Conservation (phyloP, 768 basidiomycete genomes). For the Xerocomellus intermedius region DNA sequence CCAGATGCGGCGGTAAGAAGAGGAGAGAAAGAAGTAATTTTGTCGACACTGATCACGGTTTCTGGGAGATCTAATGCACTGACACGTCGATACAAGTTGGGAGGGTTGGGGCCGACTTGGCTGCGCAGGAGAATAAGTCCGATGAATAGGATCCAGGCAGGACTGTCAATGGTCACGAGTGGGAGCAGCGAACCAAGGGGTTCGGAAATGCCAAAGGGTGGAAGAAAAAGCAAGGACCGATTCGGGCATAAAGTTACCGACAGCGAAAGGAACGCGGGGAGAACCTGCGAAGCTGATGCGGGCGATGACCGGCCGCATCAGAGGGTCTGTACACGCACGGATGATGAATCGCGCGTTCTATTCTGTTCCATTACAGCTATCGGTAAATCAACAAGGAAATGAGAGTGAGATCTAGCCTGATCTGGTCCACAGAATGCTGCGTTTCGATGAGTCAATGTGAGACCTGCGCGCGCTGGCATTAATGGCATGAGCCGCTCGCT, state of each 20-base stretch:
- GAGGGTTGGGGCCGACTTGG: constrained; percentile 16
- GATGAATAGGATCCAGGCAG: constrained; percentile 8
- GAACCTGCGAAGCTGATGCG: constrained; percentile 25
- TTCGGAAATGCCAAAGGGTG: constrained; percentile 2
- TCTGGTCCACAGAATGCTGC: constrained; percentile 13
- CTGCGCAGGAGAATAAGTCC: constrained; percentile 14
- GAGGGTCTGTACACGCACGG: constrained; percentile 13
- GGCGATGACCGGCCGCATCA: constrained; percentile 21
- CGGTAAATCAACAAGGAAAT: constrained; percentile 30
- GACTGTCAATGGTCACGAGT: background rate
- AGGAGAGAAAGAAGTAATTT: constrained; percentile 5
- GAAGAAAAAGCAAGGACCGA: constrained; percentile 6
- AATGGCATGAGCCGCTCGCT: constrained; percentile 21
- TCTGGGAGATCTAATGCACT: constrained; percentile 21
- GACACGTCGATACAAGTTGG: constrained; percentile 12
- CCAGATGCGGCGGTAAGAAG: constrained; percentile 15
- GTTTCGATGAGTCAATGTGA: constrained; percentile 21
- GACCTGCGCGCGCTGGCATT: constrained; percentile 16
- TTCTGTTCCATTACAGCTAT: constrained; percentile 22
- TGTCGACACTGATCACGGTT: constrained; percentile 11
- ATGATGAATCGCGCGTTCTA: constrained; percentile 8
- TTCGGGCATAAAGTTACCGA: constrained; percentile 30
- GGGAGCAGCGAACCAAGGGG: background rate
- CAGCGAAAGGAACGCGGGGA: constrained; percentile 22
- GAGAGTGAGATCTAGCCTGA: constrained; percentile 22